Percentiles rank a stretch among this genome's conserved stretches.
Evolutionary conservation across 139 green algal species (phyloP).

Genomic region (Limnomonas spitsbergensis): DNA sequence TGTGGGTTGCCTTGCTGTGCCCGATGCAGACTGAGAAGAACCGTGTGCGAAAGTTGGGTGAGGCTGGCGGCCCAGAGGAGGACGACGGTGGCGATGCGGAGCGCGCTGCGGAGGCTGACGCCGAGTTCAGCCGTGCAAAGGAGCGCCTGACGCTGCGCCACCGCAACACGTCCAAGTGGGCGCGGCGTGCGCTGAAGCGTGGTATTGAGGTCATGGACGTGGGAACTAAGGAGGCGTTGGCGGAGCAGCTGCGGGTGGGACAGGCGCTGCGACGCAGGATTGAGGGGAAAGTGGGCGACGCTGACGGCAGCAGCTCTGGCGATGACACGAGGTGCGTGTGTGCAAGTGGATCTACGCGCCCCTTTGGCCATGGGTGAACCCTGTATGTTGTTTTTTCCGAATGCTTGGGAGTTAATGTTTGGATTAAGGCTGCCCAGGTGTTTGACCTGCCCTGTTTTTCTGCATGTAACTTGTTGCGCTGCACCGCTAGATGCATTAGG

Average conservation of each 20-base stretch:
- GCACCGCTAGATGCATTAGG: no score
- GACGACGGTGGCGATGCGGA: background rate
- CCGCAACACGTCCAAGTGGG: slow-evolving; percentile 83
- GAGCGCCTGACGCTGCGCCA: slow-evolving; percentile 94
- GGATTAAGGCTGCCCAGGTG: no score
- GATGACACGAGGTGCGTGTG: slow-evolving; percentile 26
- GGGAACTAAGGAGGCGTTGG: slow-evolving; percentile 57
- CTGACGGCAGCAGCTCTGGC: slow-evolving; percentile 2
- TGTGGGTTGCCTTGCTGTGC: no score
- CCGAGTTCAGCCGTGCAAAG: slow-evolving; percentile 74
- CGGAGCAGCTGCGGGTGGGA: slow-evolving; percentile 85
- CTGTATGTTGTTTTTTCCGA: no score
- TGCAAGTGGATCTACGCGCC: background rate
- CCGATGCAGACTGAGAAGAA: background rate
- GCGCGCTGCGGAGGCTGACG: slow-evolving; percentile 49
- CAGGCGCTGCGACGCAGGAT: slow-evolving; percentile 76
- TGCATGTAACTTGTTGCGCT: no score
- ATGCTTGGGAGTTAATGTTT: no score
- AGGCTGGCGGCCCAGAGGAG: slow-evolving; percentile 4
- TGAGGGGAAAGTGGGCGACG: slow-evolving; percentile 27
- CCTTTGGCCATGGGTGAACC: no score
- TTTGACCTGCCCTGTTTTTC: no score
- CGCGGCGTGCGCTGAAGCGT: slow-evolving; percentile 76
- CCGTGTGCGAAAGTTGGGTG: background rate
- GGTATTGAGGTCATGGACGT: slow-evolving; percentile 60